phyloP scores from a whole-genome alignment of 768 basidiomycete genomes.

The Boletus pseudo-olivaceus region DNA sequence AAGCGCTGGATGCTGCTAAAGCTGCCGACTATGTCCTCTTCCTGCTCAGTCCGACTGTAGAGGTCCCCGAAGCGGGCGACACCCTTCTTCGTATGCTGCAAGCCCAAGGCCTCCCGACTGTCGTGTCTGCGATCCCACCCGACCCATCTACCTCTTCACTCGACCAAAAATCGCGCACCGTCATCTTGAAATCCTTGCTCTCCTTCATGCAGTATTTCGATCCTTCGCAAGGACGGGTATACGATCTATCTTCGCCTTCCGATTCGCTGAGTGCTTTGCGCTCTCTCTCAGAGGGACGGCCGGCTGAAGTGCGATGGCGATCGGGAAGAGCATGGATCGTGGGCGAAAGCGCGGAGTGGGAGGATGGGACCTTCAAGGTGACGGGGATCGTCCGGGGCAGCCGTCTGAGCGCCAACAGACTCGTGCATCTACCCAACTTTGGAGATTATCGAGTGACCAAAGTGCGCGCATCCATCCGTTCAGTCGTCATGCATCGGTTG shows the following conservation, averaged over 20 bases:
- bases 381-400: conserved; percentile 85
- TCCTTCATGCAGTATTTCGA: conserved; percentile 97
- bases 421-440: conserved; percentile 82
- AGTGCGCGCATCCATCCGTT: conserved; percentile 39
- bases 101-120: conserved; percentile 84
- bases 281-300: conserved; percentile 80
- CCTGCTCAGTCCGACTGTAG: conserved; percentile 72
- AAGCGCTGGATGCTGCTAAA: conserved; percentile 79
- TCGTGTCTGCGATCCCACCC: conserved; percentile 69
- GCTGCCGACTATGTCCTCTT: conserved; percentile 90
- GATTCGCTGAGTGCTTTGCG: conserved; percentile 74
- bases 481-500: not conserved
- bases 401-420: conserved; percentile 69
- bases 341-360: conserved; percentile 61
- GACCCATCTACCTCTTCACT: conserved; percentile 40
- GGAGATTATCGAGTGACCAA: conserved; percentile 87
- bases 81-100: conserved; percentile 84
- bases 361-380: conserved; percentile 64
- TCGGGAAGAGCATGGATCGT: conserved; percentile 77
- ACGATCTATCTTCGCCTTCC: conserved; percentile 60
- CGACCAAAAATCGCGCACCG: conserved; percentile 60
- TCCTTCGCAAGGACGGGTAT: conserved; percentile 73
- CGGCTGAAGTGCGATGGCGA: conserved; percentile 76
- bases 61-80: conserved; percentile 86
- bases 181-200: conserved; percentile 80